Conservation (phyloP, 345 rosid genomes). For the Syzygium aromaticum region DNA sequence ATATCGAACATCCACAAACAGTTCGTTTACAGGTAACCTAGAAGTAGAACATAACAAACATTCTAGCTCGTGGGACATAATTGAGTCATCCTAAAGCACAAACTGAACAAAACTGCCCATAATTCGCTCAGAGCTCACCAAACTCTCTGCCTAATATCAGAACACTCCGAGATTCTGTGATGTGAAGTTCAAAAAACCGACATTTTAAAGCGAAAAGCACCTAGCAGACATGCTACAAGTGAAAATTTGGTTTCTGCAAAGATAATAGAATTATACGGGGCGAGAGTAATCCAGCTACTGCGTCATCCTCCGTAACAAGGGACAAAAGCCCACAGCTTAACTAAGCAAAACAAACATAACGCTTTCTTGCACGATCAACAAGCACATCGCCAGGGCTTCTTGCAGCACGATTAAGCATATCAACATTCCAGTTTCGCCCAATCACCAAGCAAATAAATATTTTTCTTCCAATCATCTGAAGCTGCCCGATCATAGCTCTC, state of each 20-base stretch:
- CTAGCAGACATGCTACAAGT: neutral
- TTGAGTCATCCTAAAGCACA: neutral
- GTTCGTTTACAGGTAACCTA: neutral
- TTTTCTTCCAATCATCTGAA: neutral
- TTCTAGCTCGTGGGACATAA: neutral
- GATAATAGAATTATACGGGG: neutral
- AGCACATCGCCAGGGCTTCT: neutral
- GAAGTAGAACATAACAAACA: neutral
- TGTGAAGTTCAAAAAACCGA: rapidly evolving
- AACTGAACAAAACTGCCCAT: neutral
- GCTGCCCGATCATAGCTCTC: neutral
- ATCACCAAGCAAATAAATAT: neutral
- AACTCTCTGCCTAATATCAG: neutral
- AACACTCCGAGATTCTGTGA: neutral
- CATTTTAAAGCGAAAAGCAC: neutral
- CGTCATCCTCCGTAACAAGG: neutral
- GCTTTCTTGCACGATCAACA: neutral
- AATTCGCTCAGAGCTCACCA: neutral
- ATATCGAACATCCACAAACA: neutral
- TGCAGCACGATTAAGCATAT: neutral
- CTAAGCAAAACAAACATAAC: neutral
- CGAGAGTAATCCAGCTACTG: neutral
- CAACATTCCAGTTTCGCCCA: neutral
- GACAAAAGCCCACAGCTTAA: neutral
- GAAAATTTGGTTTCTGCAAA: neutral